A percentile compares a stretch with the other conserved stretches of the same genome.
Evolutionary conservation across 345 rosid species (phyloP).

Genomic region (Abelmoschus esculentus): DNA sequence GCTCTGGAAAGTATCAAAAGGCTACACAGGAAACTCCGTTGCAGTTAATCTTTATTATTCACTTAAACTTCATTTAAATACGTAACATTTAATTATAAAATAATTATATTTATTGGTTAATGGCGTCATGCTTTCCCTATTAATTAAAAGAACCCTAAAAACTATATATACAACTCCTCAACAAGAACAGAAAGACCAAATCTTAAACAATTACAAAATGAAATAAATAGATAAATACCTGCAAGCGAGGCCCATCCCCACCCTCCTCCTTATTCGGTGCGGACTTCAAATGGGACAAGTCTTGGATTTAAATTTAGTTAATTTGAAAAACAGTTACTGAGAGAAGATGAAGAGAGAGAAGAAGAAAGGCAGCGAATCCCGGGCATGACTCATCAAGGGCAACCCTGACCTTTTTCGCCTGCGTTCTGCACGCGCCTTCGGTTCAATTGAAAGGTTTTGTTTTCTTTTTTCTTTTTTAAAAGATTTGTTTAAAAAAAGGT

Average conservation of each 20-base stretch:
- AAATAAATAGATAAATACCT: too few relatives aligned
- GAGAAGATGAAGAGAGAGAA: background rate
- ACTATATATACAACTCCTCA: too few relatives aligned
- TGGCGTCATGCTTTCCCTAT: too few relatives aligned
- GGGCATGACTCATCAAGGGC: slow-evolving; percentile 11
- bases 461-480: background rate
- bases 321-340: slow-evolving; percentile 1
- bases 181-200: too few relatives aligned
- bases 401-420: background rate
- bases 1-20: too few relatives aligned
- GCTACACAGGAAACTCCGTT: too few relatives aligned
- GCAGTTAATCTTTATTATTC: too few relatives aligned
- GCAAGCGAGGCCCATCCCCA: background rate
- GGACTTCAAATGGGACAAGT: slow-evolving; percentile 25
- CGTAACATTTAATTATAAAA: too few relatives aligned
- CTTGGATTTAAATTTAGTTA: slow-evolving; percentile 29
- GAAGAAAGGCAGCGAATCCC: slow-evolving; percentile 18
- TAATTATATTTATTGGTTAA: too few relatives aligned
- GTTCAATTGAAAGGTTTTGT: background rate
- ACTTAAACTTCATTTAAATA: too few relatives aligned
- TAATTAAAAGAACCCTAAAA: too few relatives aligned
- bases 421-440: slow-evolving; percentile 16
- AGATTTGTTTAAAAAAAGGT: background rate
- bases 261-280: slow-evolving; percentile 16
- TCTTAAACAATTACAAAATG: background rate